Evolutionary conservation across 139 green algal species (phyloP).

Genomic region (Coelastrella sp.): DNA sequence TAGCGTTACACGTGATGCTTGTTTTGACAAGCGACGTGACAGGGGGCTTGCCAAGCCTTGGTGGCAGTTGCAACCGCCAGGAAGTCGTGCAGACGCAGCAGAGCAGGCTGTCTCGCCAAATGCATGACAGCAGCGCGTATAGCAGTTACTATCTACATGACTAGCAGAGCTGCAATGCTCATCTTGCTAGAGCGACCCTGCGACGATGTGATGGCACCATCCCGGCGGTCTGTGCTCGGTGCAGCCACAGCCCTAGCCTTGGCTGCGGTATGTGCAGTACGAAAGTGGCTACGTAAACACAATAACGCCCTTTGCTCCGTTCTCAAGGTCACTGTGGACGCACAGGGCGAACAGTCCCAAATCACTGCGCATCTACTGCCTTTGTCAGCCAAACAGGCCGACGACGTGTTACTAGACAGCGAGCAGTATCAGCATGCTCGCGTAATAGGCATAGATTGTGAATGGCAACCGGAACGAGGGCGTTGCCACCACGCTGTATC

Average conservation of each 20-base stretch:
- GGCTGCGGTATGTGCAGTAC: background rate
- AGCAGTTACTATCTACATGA: background rate
- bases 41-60: background rate
- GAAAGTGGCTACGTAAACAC: background rate
- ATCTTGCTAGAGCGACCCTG: background rate
- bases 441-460: constrained; percentile 17
- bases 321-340: background rate
- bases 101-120: no score
- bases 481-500: background rate
- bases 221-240: no score
- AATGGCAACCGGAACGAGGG: constrained; percentile 29
- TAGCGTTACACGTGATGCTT: no score
- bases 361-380: constrained; percentile 2
- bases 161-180: background rate
- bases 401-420: background rate
- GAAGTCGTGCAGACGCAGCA: background rate
- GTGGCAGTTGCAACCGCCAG: background rate
- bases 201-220: no score
- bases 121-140: background rate
- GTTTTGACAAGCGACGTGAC: no score
- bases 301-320: background rate
- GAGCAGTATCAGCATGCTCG: background rate
- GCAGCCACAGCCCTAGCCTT: background rate
- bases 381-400: background rate
- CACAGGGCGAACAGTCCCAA: background rate